Percentiles rank a stretch among this genome's conserved stretches.
These are phyloP conservation scores for Penicillium simplicissimum DNA, from an alignment of 495 filamentous ascomycete genomes.

Conservation along the genomic window DNA sequence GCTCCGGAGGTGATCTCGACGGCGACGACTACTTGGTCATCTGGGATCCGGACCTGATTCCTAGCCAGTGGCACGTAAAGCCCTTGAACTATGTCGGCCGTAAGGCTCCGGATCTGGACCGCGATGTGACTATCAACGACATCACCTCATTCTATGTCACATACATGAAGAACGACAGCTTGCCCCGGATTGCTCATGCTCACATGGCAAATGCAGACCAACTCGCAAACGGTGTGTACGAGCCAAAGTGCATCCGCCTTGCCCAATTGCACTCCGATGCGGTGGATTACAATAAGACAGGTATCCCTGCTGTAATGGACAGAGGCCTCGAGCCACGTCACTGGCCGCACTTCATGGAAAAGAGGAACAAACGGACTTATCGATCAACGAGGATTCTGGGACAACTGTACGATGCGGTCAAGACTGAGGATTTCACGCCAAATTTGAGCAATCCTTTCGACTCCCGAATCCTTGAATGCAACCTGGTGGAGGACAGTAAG, in stretches of 20 bases:
- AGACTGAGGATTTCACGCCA: conserved; percentile 68
- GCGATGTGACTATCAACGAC: conserved; percentile 64
- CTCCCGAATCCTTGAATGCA: conserved; percentile 63
- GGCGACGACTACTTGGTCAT: conserved; percentile 95
- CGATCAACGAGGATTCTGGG: conserved; percentile 74
- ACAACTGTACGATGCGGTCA: conserved; percentile 74
- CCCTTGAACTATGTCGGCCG: conserved; percentile 73
- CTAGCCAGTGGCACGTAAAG: conserved; percentile 62
- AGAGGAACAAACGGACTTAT: conserved; percentile 57
- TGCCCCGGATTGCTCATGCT: conserved; percentile 77
- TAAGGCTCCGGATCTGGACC: conserved; percentile 49
- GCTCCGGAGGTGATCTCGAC: conserved; percentile 93
- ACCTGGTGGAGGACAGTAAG: conserved; percentile 52
- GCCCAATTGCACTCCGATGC: conserved; percentile 85
- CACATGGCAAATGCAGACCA: conserved; percentile 80
- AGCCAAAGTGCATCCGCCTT: conserved; percentile 70
- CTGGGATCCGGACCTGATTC: conserved; percentile 81
- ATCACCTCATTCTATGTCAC: conserved; percentile 83
- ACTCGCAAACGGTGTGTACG: conserved; percentile 61
- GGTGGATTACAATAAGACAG: conserved; percentile 94
- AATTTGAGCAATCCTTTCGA: conserved; percentile 73
- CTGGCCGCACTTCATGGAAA: conserved; percentile 95
- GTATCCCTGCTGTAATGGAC: conserved; percentile 67
- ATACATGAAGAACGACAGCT: conserved; percentile 89
- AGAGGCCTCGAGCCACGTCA: conserved; percentile 55